Conservation (phyloP, 257 asterid genomes). For the Mentha longifolia region DNA sequence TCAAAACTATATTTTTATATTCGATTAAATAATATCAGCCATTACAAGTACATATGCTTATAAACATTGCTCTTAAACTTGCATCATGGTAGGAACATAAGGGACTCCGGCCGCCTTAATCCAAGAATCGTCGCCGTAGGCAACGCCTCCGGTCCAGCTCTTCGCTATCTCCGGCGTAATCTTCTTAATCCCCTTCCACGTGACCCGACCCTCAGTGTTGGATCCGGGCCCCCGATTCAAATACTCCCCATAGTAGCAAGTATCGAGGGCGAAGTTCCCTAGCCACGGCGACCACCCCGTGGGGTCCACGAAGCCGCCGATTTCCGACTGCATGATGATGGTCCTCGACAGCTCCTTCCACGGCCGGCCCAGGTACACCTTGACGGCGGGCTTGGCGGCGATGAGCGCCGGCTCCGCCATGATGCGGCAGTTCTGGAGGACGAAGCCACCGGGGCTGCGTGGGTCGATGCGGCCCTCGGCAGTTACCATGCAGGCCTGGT, state of each 20-base stretch:
- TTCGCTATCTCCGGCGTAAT: conserved; percentile 25
- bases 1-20: neutral
- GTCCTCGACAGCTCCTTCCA: conserved; percentile 63
- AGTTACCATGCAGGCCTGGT: conserved; percentile 58
- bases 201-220: conserved; percentile 29
- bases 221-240: conserved; percentile 56
- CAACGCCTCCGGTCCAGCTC: conserved; percentile 26
- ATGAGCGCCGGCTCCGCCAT: conserved; percentile 39
- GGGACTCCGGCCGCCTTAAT: conserved; percentile 42
- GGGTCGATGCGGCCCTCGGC: conserved; percentile 58
- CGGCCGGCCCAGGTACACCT: conserved; percentile 59
- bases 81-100: conserved; percentile 41
- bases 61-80: neutral
- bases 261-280: conserved; percentile 37
- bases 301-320: conserved; percentile 43
- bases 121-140: conserved; percentile 34
- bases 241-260: conserved; percentile 52
- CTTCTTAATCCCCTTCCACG: conserved; percentile 50
- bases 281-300: conserved; percentile 57
- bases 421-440: conserved; percentile 50
- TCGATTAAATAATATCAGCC: conserved; percentile 5
- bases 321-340: conserved; percentile 43
- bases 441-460: conserved; percentile 33
- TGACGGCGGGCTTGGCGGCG: neutral
- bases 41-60: neutral